phyloP scores from a whole-genome alignment of 345 rosid species.

The Citrus trifoliata region DNA sequence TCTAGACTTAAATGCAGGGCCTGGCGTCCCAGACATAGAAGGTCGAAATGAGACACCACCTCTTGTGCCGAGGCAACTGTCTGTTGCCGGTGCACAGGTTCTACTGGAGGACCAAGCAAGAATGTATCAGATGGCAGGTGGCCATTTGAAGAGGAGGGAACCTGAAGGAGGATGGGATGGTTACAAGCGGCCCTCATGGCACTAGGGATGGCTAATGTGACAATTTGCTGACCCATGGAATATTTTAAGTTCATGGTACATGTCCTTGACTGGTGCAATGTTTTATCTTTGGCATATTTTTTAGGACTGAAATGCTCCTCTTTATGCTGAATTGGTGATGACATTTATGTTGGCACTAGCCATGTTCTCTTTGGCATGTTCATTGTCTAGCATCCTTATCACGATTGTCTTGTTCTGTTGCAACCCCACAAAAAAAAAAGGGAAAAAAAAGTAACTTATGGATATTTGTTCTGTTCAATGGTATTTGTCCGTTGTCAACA shows the following conservation, averaged over 20 bases:
- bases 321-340: background rate
- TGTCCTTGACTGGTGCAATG: background rate
- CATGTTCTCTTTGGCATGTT: too few species aligned
- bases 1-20: constrained; percentile 85
- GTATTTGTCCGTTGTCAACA: too few species aligned
- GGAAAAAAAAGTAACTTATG: background rate
- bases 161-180: constrained; percentile 95
- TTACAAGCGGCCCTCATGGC: constrained; percentile 76
- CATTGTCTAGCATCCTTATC: too few species aligned
- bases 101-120: constrained; percentile 65
- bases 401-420: constrained; percentile 26
- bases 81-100: constrained; percentile 49
- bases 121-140: constrained; percentile 65
- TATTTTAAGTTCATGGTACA: constrained; percentile 35
- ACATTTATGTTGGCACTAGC: constrained; percentile 28
- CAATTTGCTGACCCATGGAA: constrained; percentile 25
- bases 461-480: background rate
- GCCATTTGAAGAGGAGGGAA: constrained; percentile 74
- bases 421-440: background rate
- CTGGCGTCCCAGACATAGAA: constrained; percentile 60
- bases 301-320: background rate
- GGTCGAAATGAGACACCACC: constrained; percentile 61
- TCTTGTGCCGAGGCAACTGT: constrained; percentile 43
- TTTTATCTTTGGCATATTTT: background rate
- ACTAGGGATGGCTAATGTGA: constrained; percentile 38